Base-by-base conservation (phyloP, 257 asterid genomes). In the Solanum rostratum region DNA sequence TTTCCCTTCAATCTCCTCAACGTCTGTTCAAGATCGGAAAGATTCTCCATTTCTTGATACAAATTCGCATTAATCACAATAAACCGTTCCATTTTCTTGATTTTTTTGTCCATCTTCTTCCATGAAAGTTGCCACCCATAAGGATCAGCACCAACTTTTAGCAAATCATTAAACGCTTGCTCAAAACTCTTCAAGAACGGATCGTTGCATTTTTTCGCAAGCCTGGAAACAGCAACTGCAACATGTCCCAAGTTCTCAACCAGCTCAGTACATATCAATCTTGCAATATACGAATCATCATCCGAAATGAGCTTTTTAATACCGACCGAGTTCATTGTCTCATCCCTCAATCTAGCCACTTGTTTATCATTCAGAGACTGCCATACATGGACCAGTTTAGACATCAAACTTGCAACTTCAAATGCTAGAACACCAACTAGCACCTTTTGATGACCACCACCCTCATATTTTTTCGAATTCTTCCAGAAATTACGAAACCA, bases 381-480 rank as follows among this genome's bases (percentile, higher is more conserved):
- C 98, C 98, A 96, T n/a, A 94, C 90, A 85, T 94, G 91, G 60
- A 94, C 95, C 79, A 93, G 90, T 83, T 94, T 96, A 27, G 96
- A 92, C 96, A 96, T 94, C 89, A 94, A 88, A 86, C 98, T 93
- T 18, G 98, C 94, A 30, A 94, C 96, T 87, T 96, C 99, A 84
- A 96, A 94, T 29, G 98, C 99, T 90, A 96, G 89, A 59, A 96
- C 97, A 15, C 92, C 97, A 69, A 94, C 91, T 83, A 85, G 82
- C 1, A 87, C 90, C 86, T 92, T 94, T 13, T 89, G 88, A 10
- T 90, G 73, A 60, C 87, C 90, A 79, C 70, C 90, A 81, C 53
- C 41, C 57, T 87, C 97, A 37, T 88, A 87, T 88, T 90, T 92
- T 87, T 92, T 95, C 2, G 90, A 88, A 9, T 87, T 84, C 53